These are phyloP conservation scores for Daldinia sp. DNA, from an alignment of 2,329 filamentous ascomycete species.

Conservation along the genomic window DNA sequence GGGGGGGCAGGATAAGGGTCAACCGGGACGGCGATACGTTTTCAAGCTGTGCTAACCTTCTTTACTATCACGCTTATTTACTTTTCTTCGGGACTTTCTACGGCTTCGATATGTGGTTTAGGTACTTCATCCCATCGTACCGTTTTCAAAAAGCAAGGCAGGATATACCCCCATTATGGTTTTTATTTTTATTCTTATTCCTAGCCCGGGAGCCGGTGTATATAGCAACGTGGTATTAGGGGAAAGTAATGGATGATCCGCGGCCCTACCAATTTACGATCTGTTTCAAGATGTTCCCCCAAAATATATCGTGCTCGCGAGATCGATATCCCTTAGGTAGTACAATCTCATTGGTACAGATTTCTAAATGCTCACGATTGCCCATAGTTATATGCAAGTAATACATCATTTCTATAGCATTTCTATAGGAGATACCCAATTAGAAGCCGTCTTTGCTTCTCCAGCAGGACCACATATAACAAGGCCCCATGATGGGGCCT, in stretches of 20 bases:
- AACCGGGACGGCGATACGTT: background rate
- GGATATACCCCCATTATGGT: slow-evolving; percentile 24
- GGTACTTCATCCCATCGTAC: slow-evolving; percentile 5
- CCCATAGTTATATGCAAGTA: no score
- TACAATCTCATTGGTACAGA: no score
- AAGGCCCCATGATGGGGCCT: no score
- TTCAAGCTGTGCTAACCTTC: background rate
- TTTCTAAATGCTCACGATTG: no score
- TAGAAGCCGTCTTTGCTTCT: no score
- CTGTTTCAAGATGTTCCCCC: no score
- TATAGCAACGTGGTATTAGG: background rate
- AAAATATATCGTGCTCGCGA: no score
- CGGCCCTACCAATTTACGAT: background rate
- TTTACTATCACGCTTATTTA: slow-evolving; percentile 1
- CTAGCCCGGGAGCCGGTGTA: slow-evolving; percentile 8
- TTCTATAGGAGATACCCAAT: no score
- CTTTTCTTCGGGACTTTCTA: background rate
- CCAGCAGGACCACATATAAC: no score
- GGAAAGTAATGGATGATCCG: background rate
- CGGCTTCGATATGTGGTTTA: slow-evolving; percentile 2
- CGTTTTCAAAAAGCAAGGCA: slow-evolving; percentile 15
- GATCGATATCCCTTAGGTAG: no score
- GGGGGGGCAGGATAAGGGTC: background rate
- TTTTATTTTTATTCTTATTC: background rate
- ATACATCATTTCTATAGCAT: no score